These are phyloP conservation scores for Maudiozyma serrabonitensis DNA, from an alignment of 805 yeast species.

Conservation along the genomic window DNA sequence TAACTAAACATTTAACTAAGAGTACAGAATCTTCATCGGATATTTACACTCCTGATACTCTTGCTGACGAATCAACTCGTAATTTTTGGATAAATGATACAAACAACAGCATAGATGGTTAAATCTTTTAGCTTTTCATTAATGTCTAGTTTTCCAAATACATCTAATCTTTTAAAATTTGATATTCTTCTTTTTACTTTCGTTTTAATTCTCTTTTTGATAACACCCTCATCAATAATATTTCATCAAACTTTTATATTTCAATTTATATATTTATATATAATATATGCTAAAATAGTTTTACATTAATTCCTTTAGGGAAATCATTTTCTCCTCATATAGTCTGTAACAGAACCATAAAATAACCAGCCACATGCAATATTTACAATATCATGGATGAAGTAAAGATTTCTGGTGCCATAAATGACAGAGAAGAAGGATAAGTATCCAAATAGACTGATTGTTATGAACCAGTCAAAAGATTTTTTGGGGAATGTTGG, in stretches of 20 bases:
- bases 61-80: conserved; percentile 30
- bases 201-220: not conserved
- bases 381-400: conserved; percentile 73
- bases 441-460: conserved; percentile 39
- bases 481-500: conserved; percentile 28
- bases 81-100: conserved; percentile 26
- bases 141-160: no score
- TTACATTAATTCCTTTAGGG: not conserved
- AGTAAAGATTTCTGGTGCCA: conserved; percentile 76
- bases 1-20: not conserved
- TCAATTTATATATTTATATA: not conserved
- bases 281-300: not conserved
- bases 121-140: not conserved
- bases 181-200: not conserved
- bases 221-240: not conserved
- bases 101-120: not conserved
- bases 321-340: not conserved
- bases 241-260: not conserved
- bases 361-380: conserved; percentile 39
- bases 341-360: conserved; percentile 4
- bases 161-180: not conserved
- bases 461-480: conserved; percentile 28
- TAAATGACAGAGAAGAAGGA: conserved; percentile 54
- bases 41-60: conserved; percentile 28
- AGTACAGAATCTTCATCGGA: conserved; percentile 3